Base-by-base conservation (phyloP, 768 basidiomycete species). In the Tremella yokohamensis region DNA sequence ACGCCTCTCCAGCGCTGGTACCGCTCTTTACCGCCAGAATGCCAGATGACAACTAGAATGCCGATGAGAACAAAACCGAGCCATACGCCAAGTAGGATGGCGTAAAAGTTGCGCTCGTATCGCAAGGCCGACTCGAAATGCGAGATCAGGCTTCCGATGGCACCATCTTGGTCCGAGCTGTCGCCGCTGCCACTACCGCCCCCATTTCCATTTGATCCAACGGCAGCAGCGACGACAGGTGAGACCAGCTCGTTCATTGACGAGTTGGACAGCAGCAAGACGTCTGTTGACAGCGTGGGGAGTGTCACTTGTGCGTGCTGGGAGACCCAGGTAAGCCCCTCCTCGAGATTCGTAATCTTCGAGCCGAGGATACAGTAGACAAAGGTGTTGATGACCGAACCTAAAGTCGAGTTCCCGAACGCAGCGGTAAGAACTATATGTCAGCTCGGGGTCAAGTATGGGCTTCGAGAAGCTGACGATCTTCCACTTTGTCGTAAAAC, bases 261-360 rank as follows among this genome's bases (percentile, higher is more conserved):
- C 2, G 76, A 73, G 2, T 85, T 84, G 0, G 90, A 90, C 54
- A 96, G 83, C 26, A 92, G 80, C 48, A 98, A 85, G 25, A 85
- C 80, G 39, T 82, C 81, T 51, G 87, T 79, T 58, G 90, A 87
- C 56, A 97, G 82, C 47, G 82, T 83, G 0, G 92, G 87, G 58
- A 98, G 81, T 67, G 88, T 78, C 68, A 98, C 80, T 49, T 85
- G 80, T 48, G 93, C 84, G 77, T 96, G 90, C 62, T 90, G 79
- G 72, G 94, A 86, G 62, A 98, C 79, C 82, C 94, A 97, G 0
- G 91, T 97, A 40, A 96, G 80, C 4, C 88, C 91, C 16, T 84
- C 81, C 77, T 93, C 90, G 68, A 98, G 81, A 9, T 87, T 89
- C 55, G 85, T 80, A 48, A 98, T 86, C 74, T 98, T 98, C 60